Percentiles rank a stretch among this genome's conserved stretches.
Evolutionary conservation across 306 rosid species (phyloP).

Genomic region (Vigna mungo): DNA sequence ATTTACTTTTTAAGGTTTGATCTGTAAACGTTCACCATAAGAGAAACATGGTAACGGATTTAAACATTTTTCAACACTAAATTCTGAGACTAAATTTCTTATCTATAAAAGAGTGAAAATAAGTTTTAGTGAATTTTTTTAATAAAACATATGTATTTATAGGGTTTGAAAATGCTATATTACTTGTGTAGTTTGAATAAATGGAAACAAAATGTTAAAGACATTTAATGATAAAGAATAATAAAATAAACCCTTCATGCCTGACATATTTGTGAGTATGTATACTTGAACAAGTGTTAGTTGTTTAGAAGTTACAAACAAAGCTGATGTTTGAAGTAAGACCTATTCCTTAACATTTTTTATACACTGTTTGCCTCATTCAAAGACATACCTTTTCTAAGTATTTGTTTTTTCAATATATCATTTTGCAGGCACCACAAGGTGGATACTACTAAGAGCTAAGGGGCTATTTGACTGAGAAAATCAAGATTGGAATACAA

Average conservation of each 20-base stretch:
- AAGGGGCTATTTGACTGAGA: slow-evolving; percentile 27
- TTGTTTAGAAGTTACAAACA: slow-evolving; percentile 14
- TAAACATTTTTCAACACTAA: not conserved
- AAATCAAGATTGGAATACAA: slow-evolving; percentile 41
- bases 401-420: slow-evolving; percentile 31
- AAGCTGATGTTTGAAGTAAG: not conserved
- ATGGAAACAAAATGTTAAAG: too few species aligned
- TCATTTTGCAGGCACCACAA: not conserved
- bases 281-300: not conserved
- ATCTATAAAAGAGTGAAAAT: too few species aligned
- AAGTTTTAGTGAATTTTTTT: too few species aligned
- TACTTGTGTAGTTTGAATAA: too few species aligned
- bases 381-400: not conserved
- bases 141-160: too few species aligned
- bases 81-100: too few species aligned
- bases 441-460: not conserved
- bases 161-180: too few species aligned
- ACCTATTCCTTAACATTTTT: not conserved
- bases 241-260: too few species aligned
- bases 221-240: too few species aligned
- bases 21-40: not conserved
- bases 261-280: too few species aligned
- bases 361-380: not conserved
- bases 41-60: not conserved
- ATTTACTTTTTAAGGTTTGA: too few species aligned